Evolutionary conservation across 2,329 filamentous ascomycete species (phyloP), one percentile per base, ranked within the genome.

Genomic region (Teratosphaeria nubilosa): DNA sequence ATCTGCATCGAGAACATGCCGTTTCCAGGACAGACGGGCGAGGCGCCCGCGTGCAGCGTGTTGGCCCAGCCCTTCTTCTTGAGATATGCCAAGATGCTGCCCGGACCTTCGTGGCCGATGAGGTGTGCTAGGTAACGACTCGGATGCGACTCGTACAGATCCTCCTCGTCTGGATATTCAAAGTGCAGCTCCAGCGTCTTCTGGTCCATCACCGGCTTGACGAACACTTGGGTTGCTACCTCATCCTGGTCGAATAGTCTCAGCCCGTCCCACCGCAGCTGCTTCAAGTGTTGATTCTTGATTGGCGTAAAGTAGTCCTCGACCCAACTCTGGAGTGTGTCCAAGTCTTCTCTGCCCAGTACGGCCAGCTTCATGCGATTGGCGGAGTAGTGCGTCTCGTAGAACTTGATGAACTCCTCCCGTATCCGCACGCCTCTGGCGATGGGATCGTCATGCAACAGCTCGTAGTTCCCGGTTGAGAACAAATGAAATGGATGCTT

Each of bases 351-450:
- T 55, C 87, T 82, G 0, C 91, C 91, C 24, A 96, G 75, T 4
- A 96, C 85, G 41, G 91, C 90, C 54, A 96, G 78, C 78, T 95
- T 96, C 89, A 96, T 96, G 45, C 86, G 82, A 69, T 96, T 96
- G 59, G 91, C 89, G 1, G 91, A 96, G 74, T 96, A 96, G 69
- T 95, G 86, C 68, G 86, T 87, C 62, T 85, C 83, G 71, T 96
- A 90, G 69, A 96, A 96, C 63, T 91, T 86, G 64, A 96, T 95
- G 70, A 96, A 96, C 72, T 91, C 91, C 65, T 90, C 86, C 54
- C 91, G 83, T 27, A 96, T 88, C 71, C 94, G 89, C 65, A 96
- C 82, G 3, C 90, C 90, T 54, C 85, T 78, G 51, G 85, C 82
- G 69, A 94, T 85, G 1, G 91, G 91, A 5, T 87, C 80, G 56